Evolutionary conservation across 768 basidiomycete species (phyloP), one percentile per base, ranked within the genome.

Genomic region (Cyclocybe aegerita): DNA sequence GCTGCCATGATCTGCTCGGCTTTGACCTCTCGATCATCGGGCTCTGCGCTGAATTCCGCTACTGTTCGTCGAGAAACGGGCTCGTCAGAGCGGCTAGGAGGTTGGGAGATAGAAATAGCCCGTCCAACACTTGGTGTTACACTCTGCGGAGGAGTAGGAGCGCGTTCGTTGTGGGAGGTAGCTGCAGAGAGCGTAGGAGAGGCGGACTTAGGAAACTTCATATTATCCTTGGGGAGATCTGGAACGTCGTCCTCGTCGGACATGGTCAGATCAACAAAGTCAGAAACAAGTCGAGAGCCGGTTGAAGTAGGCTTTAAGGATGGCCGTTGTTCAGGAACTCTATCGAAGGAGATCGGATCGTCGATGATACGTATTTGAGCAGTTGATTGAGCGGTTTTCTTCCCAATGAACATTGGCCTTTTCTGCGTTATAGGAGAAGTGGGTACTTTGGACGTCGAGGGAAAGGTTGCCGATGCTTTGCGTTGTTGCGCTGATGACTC

Each of bases 211-310:
- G 23, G 4, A 23, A 23, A 4, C 23, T 23, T 23, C 23, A 23
- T 2, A 23, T 23, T 23, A 23, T 23, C 23, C 23, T 23, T 23
- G 2, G 23, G 23, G 23, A 14, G 2, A 12, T 9, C 29, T 23
- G n/a, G 8, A 9, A 17, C n/a, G 14, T 46, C 49, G 8, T 46
- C 54, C 36, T 50, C 43, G 14, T 42, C 53, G 10, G 55, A 57
- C 45, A 54, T 33, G 9, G 39, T 47, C 5, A 58, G 46, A 32
- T 54, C 49, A 33, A 48, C 35, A 33, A 58, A 34, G 29, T 40
- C 52, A 29, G 44, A 36, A 12, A 36, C 32, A 15, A 47, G 43
- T 7, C 12, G 16, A 15, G 7, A 39, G 38, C 33, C 40, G 7
- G 47, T 39, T 6, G 43, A 37, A 8, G 49, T 36, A 39, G 30